A percentile compares a stretch with the other conserved stretches of the same genome.
Evolutionary conservation across 352 stramenopile genomes (phyloP).

Genomic region (Globisporangium radiosum): DNA sequence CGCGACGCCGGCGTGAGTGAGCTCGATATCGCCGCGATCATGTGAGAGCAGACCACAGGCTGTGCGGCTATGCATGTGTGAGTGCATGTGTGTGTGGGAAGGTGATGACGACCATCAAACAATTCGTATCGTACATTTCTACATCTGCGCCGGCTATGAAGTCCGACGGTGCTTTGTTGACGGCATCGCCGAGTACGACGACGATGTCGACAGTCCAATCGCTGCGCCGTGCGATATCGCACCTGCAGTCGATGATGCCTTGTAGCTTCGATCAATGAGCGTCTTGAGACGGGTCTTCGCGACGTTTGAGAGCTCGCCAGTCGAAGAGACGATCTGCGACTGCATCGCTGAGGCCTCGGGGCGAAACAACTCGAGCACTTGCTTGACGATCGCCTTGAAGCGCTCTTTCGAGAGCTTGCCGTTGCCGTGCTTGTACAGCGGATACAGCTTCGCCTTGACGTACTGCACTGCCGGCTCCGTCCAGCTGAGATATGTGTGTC

Average conservation of each 20-base stretch:
- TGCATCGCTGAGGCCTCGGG: constrained; percentile 52
- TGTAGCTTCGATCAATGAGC: constrained; percentile 68
- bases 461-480: constrained; percentile 54
- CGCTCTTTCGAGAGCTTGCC: constrained; percentile 63
- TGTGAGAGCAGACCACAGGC: constrained; percentile 9
- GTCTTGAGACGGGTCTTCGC: constrained; percentile 67
- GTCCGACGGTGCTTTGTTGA: constrained; percentile 27
- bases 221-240: neutral
- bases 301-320: constrained; percentile 38
- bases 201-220: neutral
- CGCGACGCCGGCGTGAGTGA: constrained; percentile 35
- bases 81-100: neutral
- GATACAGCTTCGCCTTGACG: constrained; percentile 76
- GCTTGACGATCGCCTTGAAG: constrained; percentile 76
- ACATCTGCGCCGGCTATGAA: neutral
- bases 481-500: constrained; percentile 23
- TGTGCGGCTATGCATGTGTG: neutral
- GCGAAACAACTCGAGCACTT: constrained; percentile 53
- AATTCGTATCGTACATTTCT: neutral
- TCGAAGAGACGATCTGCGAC: constrained; percentile 35
- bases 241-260: constrained; percentile 16
- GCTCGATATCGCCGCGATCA: constrained; percentile 23
- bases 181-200: constrained; percentile 30
- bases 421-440: constrained; percentile 57
- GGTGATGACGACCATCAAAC: too few relatives aligned